Evolutionary conservation across 495 filamentous ascomycete species (phyloP).

Genomic region (Bombardia bombarda): DNA sequence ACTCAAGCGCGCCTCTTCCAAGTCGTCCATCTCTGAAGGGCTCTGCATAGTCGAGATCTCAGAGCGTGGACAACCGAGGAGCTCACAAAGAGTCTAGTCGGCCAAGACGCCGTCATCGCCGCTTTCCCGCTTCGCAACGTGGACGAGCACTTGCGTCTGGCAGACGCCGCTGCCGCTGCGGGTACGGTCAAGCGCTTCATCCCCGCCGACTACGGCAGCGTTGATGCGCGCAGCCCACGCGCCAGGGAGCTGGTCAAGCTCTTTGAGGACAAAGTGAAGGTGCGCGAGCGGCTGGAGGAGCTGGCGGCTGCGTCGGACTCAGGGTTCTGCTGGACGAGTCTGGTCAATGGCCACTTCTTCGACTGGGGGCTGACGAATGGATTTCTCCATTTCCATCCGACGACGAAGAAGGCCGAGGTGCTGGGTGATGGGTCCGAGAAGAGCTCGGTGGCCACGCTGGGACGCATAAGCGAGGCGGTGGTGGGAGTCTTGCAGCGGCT

Average conservation of each 20-base stretch:
- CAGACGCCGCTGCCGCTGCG: slow-evolving; percentile 41
- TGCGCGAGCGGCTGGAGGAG: slow-evolving; percentile 13
- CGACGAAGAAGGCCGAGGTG: slow-evolving; percentile 24
- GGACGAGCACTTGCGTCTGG: slow-evolving; percentile 31
- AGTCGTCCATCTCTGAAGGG: slow-evolving; percentile 9
- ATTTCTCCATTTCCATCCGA: slow-evolving; percentile 31
- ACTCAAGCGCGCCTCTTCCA: slow-evolving; percentile 25
- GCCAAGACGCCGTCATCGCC: slow-evolving; percentile 19
- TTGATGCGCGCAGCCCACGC: slow-evolving; percentile 24
- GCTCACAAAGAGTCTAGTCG: slow-evolving; percentile 6
- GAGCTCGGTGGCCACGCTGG: slow-evolving; percentile 32
- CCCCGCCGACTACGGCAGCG: slow-evolving; percentile 46
- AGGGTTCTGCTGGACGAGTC: slow-evolving; percentile 29
- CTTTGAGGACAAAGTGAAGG: slow-evolving; percentile 23
- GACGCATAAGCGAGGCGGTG: slow-evolving; percentile 28
- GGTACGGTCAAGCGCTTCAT: slow-evolving; percentile 41
- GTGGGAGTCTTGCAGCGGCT: slow-evolving; percentile 29
- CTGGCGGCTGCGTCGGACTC: not conserved
- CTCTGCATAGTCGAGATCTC: not conserved
- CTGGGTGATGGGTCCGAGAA: slow-evolving; percentile 34
- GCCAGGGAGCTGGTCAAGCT: slow-evolving; percentile 26
- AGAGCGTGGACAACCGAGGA: slow-evolving; percentile 9
- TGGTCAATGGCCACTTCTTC: slow-evolving; percentile 39
- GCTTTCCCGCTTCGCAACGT: slow-evolving; percentile 23
- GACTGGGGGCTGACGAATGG: slow-evolving; percentile 34